phyloP scores from a whole-genome alignment of 768 basidiomycete species.

The Russula virescens region DNA sequence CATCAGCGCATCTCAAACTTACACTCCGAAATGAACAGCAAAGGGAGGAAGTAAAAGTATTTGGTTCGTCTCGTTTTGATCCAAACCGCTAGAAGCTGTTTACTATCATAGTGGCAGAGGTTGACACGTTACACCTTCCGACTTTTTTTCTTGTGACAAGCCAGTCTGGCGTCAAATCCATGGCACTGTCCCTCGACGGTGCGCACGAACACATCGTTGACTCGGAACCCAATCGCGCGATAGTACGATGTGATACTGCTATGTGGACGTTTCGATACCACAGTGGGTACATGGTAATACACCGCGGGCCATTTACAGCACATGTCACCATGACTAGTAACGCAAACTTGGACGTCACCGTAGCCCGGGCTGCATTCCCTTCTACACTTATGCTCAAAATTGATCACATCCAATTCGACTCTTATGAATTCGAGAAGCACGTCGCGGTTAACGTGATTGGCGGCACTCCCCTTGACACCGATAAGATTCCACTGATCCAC shows the following conservation, averaged over 20 bases:
- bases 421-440: slow-evolving; percentile 65
- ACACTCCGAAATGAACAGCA: slow-evolving; percentile 87
- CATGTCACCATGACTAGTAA: slow-evolving; percentile 43
- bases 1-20: slow-evolving; percentile 67
- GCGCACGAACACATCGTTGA: slow-evolving; percentile 60
- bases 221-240: slow-evolving; percentile 37
- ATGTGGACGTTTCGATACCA: slow-evolving; percentile 78
- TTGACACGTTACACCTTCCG: slow-evolving; percentile 70
- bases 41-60: slow-evolving; percentile 72
- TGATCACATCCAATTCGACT: slow-evolving; percentile 69
- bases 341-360: slow-evolving; percentile 12
- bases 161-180: slow-evolving; percentile 79
- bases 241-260: slow-evolving; percentile 67
- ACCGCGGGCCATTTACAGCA: slow-evolving; percentile 68
- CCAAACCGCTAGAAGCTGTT: background rate
- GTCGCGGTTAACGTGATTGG: slow-evolving; percentile 59
- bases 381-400: slow-evolving; percentile 47
- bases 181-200: slow-evolving; percentile 73
- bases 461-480: slow-evolving; percentile 43
- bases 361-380: slow-evolving; percentile 17
- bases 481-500: slow-evolving; percentile 27
- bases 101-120: slow-evolving; percentile 47
- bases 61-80: slow-evolving; percentile 47
- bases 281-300: slow-evolving; percentile 73
- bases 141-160: slow-evolving; percentile 82